Evolutionary conservation across 2,329 filamentous ascomycete species (phyloP), one percentile per base, ranked within the genome.

Genomic region (Tolypocladium cylindrosporum): DNA sequence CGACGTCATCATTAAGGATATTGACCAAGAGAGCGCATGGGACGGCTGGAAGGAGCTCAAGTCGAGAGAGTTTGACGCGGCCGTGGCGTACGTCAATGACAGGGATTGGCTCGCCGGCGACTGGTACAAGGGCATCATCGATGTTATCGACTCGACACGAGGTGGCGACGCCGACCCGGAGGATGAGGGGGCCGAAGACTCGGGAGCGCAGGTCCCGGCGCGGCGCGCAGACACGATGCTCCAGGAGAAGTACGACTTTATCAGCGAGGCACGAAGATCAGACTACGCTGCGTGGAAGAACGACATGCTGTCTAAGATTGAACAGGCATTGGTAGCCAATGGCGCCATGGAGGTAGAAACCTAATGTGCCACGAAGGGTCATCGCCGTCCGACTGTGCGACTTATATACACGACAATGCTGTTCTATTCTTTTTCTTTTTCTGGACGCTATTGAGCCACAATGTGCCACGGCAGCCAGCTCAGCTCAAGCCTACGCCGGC

Each of bases 191-290:
- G 58, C 63, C 31, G 64, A 64, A 11, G 71, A 66, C 48, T 57
- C 57, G 3, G 61, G 60, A 27, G 62, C 66, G 60, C 75, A 70
- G 59, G 67, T 73, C 42, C 74, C 78, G 58, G 68, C 78, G 36
- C 72, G 84, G 71, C 70, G 78, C 58, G 74, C 78, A 10, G 82
- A 85, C 61, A 88, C 85, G 2, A 91, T 91, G 88, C 83, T 92
- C 64, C 88, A 91, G 69, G 85, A 87, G 62, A 80, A 81, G 53
- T 86, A 89, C 65, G 87, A 91, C 65, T 90, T 86, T 65, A 70
- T 92, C 64, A 86, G 85, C 61, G 83, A 86, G 54, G 75, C 79
- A 60, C 84, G 83, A 63, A 78, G 79, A 64, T 75, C 75, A 45
- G 83, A 87, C 13, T 91, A 85, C 67, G 74, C 69, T 51, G 69